Conservation (phyloP, 2,329 filamentous ascomycete genomes). For the Hypoxylon sp. region DNA sequence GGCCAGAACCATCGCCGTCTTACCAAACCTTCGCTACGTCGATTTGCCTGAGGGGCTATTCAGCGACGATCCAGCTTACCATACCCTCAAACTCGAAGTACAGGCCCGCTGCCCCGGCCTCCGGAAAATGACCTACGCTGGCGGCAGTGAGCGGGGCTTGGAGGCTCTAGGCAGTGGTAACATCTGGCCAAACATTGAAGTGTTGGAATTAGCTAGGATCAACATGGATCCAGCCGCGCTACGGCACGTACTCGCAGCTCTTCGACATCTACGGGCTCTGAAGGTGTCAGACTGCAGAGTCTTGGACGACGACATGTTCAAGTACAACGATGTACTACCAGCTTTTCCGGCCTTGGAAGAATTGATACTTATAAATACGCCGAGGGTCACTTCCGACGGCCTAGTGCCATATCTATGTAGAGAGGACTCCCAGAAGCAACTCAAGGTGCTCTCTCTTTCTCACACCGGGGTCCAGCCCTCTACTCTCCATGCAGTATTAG, state of each 20-base stretch:
- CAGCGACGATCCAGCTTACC: slow-evolving; percentile 81
- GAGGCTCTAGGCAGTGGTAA: slow-evolving; percentile 76
- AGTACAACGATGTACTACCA: slow-evolving; percentile 74
- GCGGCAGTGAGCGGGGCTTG: slow-evolving; percentile 83
- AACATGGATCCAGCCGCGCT: slow-evolving; percentile 79
- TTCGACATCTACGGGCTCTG: slow-evolving; percentile 79
- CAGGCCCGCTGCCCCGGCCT: slow-evolving; percentile 87
- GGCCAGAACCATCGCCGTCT: slow-evolving; percentile 85
- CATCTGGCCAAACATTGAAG: slow-evolving; percentile 79
- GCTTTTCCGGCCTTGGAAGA: slow-evolving; percentile 82
- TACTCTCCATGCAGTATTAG: slow-evolving; percentile 73
- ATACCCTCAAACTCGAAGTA: slow-evolving; percentile 84
- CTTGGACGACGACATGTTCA: slow-evolving; percentile 84
- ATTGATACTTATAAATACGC: slow-evolving; percentile 79
- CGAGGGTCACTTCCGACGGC: slow-evolving; percentile 79
- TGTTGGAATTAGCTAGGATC: slow-evolving; percentile 78
- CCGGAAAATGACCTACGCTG: slow-evolving; percentile 88
- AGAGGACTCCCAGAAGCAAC: slow-evolving; percentile 70
- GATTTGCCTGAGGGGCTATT: slow-evolving; percentile 93
- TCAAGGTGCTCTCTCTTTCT: slow-evolving; percentile 79
- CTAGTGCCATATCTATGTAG: slow-evolving; percentile 77
- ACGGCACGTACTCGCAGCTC: slow-evolving; percentile 77
- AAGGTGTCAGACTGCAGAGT: slow-evolving; percentile 79
- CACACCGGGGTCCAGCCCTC: slow-evolving; percentile 78
- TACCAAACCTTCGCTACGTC: slow-evolving; percentile 88